phyloP scores from a whole-genome alignment of 2,329 filamentous ascomycete genomes.

The Venturia effusa region DNA sequence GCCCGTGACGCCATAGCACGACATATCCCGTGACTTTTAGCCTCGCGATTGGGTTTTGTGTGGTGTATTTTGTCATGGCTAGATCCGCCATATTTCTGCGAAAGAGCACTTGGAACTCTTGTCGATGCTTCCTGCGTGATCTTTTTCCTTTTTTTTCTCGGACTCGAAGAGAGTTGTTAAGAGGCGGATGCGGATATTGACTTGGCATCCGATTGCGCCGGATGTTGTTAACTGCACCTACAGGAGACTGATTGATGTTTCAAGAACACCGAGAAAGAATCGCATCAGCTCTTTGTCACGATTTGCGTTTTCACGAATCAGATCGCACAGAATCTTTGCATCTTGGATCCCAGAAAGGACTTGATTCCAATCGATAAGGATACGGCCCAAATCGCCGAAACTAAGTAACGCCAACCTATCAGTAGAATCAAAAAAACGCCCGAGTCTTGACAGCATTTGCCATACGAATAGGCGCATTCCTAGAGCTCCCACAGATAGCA shows the following conservation, averaged over 20 bases:
- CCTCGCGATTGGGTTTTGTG: background rate
- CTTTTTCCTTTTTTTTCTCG: background rate
- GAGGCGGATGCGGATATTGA: background rate
- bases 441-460: too few relatives aligned
- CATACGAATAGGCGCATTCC: too few relatives aligned
- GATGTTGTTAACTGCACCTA: background rate
- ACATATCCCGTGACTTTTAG: conserved; percentile 3
- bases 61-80: background rate
- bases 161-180: background rate
- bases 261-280: background rate
- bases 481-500: too few relatives aligned
- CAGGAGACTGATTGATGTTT: background rate
- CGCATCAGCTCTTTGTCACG: background rate
- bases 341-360: too few relatives aligned
- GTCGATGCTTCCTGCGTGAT: background rate
- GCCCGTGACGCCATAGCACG: conserved; percentile 1
- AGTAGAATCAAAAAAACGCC: too few relatives aligned
- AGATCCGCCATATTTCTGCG: background rate
- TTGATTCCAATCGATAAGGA: background rate
- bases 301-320: background rate
- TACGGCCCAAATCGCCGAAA: background rate
- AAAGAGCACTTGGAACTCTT: background rate
- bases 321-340: too few relatives aligned
- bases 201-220: background rate
- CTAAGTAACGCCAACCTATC: too few relatives aligned